Evolutionary conservation across 352 stramenopile genomes (phyloP), one percentile per base, ranked within the genome.

Genomic region (Globisporangium cystogenes): DNA sequence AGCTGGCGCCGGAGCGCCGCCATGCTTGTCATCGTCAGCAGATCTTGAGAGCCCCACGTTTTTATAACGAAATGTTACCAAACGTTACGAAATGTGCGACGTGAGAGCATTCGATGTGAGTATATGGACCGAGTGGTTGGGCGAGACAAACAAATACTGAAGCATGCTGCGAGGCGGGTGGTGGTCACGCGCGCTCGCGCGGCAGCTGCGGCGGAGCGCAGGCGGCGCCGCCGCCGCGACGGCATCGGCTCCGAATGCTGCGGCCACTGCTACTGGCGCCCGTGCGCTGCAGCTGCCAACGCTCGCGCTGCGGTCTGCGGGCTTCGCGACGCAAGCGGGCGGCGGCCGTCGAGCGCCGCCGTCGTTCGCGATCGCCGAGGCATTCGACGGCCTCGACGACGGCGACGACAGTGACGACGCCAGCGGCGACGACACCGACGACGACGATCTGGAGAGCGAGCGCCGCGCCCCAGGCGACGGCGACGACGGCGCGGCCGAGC

Each of bases 331-430:
- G 26, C 26, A 41, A 15, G 20, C 49, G 7, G 26, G 29, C n/a
- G 4, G 6, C 33, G 33, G 12, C 11, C 48, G 39, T 5, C 42
- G 26, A 15, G 33, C 46, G 31, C 62, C 39, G 23, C 73, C 67
- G 31, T 87, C 73, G 11, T 76, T 87, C 41, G 71, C 55, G 27
- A 82, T 87, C 54, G 64, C 68, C 1, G 76, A 74, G 23, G 73
- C 73, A 3, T 83, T 87, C 47, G 73, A 74, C 36, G 73, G 72
- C 41, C 65, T 76, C 48, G 72, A 83, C 37, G 65, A 81, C 16
- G 47, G 74, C 21, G 63, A 74, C 24, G 59, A 72, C 2, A 53
- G 67, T 0, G 33, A 49, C 14, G 37, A 48, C 16, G 11, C n/a
- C n/a, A 36, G 31, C 11, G 31, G n/a, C 8, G 40, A 49, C 5